Evolutionary conservation across 116 monocot genomes (phyloP), one percentile per base, ranked within the genome.

Genomic region (Iris pallida): DNA sequence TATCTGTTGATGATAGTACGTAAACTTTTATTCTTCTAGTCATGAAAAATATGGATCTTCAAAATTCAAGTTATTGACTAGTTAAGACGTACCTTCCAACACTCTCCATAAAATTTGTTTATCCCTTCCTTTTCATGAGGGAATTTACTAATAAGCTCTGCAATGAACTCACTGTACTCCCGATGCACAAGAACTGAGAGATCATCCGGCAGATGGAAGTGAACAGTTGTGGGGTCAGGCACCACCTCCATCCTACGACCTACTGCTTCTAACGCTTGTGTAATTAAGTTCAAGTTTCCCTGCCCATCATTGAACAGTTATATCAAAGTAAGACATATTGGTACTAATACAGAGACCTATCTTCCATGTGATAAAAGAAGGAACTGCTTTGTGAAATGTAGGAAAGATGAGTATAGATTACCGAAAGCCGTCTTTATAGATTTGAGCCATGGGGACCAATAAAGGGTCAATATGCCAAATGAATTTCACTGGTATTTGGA

Each of bases 201-300:
- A 57, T 81, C 69, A n/a, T 68, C 69, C 3, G 96, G 96, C 43
- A 97, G 81, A 69, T 92, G 92, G 78, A 87, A 97, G 74, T 89
- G 89, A 43, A 97, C 89, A 44, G 96, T 97, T 19, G 87, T 85
- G 40, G 96, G 92, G 68, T 97, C 96, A 64, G 96, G 92, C 68
- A 97, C 74, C 17, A 83, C 85, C 69, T 87, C 58, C 89, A 97
- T 78, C 73, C 68, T 87, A 58, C 66, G 61, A 16, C 83, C 92
- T 71, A 97, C 92, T 56, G 92, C 96, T 56, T 64, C 81, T 64
- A 97, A 71, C 64, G 96, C 92, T 78, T 80, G 81, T 41, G 92
- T 97, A 60, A 97, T 97, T 71, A 97, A 75, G 67, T 97, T 97
- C 20, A 97, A 66, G 76, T 92, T 97, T 16, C 96, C 96, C 96